Conservation (phyloP, 306 rosid genomes). For the Castanospermum australe region DNA sequence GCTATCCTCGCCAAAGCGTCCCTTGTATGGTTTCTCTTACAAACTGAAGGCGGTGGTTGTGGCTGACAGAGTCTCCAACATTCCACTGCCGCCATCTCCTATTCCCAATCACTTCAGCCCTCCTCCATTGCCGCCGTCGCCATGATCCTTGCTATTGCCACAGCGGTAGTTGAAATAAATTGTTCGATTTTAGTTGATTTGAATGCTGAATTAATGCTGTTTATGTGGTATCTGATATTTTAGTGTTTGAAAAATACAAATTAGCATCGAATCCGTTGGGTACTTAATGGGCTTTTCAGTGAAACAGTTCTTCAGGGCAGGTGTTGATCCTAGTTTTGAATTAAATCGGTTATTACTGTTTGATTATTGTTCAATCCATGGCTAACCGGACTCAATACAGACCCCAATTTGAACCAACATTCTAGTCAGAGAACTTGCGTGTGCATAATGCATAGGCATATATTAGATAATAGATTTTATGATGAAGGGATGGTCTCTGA, state of each 20-base stretch:
- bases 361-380: neutral
- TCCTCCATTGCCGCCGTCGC: neutral
- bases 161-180: neutral
- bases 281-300: no score
- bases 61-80: neutral
- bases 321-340: no score
- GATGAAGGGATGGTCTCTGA: neutral
- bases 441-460: neutral
- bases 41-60: neutral
- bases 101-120: neutral
- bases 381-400: neutral
- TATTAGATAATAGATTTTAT: neutral
- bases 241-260: no score
- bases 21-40: neutral
- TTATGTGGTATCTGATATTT: no score
- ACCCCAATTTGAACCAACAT: neutral
- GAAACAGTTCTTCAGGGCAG: no score
- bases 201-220: no score
- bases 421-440: neutral
- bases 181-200: neutral
- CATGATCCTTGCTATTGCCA: neutral
- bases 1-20: neutral
- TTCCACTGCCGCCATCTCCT: conserved; percentile 8
- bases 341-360: no score
- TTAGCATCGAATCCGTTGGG: no score